phyloP scores from a whole-genome alignment of 805 yeast genomes.

The Myxozyma vanderwaltii region DNA sequence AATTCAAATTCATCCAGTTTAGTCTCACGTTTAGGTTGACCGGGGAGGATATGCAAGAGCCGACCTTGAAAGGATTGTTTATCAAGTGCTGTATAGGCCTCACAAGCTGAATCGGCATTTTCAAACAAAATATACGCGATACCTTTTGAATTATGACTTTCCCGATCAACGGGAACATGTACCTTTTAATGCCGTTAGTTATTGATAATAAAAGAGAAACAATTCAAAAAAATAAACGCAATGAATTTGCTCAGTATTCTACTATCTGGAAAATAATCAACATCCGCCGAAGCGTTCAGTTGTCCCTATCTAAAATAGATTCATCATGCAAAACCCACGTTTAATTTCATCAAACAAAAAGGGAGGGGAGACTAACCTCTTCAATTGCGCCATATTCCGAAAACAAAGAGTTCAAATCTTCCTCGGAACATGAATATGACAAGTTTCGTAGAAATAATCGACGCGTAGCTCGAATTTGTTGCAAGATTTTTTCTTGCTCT shows the following conservation, averaged over 20 bases:
- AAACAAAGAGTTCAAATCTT: conserved; percentile 71
- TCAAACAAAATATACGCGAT: conserved; percentile 80
- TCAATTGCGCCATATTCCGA: conserved; percentile 67
- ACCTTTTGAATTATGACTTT: conserved; percentile 90
- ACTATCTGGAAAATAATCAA: conserved; percentile 34
- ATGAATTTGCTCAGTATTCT: conserved; percentile 26
- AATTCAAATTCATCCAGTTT: conserved; percentile 87
- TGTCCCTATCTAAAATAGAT: conserved; percentile 37
- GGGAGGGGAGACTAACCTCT: conserved; percentile 48
- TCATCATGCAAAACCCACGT: conserved; percentile 19
- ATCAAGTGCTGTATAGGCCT: conserved; percentile 74
- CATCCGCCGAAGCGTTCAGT: conserved; percentile 34
- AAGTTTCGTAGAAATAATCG: conserved; percentile 88
- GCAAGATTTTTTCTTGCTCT: conserved; percentile 25
- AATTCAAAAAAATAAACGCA: background rate
- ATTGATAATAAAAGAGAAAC: background rate
- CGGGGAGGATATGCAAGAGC: conserved; percentile 84
- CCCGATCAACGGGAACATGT: conserved; percentile 87
- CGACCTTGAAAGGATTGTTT: conserved; percentile 94
- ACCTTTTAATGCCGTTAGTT: conserved; percentile 45
- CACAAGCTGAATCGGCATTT: conserved; percentile 70
- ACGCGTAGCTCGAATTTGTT: conserved; percentile 61
- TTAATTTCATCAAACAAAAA: background rate
- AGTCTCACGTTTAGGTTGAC: conserved; percentile 77
- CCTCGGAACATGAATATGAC: conserved; percentile 73